A percentile compares a stretch with the other conserved stretches of the same genome.
Evolutionary conservation across 108 stramenopile genomes (phyloP).

Genomic region (Ochromonas danica): DNA sequence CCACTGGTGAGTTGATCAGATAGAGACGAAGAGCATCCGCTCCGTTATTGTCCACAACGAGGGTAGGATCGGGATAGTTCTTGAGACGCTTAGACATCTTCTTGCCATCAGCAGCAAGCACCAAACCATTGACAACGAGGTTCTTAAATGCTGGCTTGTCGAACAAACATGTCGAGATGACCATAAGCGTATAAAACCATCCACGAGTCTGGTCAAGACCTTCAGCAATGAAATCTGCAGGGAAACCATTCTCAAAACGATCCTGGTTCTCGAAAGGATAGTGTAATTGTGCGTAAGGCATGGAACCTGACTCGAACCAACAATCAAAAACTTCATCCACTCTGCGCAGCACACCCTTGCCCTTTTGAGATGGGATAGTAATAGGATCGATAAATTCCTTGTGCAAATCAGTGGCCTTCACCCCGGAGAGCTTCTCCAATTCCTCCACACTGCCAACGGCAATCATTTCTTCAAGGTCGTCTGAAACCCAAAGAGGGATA

Average conservation of each 20-base stretch:
- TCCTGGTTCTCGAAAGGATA: constrained; percentile 98
- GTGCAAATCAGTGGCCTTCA: constrained; percentile 82
- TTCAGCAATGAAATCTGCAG: constrained; percentile 99
- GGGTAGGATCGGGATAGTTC: constrained; percentile 94
- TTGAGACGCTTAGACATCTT: constrained; percentile 99
- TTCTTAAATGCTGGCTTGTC: constrained; percentile 97
- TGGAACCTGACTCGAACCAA: constrained; percentile 99
- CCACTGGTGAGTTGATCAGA: constrained; percentile 98
- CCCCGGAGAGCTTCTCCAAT: constrained; percentile 74
- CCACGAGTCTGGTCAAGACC: constrained; percentile 99
- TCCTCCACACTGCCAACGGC: constrained; percentile 91
- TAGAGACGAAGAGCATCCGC: constrained; percentile 99
- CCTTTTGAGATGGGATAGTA: constrained; percentile 88
- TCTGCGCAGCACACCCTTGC: constrained; percentile 77
- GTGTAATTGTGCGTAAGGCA: constrained; percentile 99
- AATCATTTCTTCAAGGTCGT: constrained; percentile 85
- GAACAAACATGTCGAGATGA: constrained; percentile 96
- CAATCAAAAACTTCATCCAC: constrained; percentile 98
- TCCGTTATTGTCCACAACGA: constrained; percentile 87
- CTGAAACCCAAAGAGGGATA: constrained; percentile 96
- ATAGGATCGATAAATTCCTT: constrained; percentile 89
- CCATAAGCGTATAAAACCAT: constrained; percentile 99
- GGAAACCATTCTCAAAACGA: constrained; percentile 90
- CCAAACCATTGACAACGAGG: constrained; percentile 96
- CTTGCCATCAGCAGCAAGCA: constrained; percentile 92